These are phyloP conservation scores for Fraxinus quadrangulata DNA, from an alignment of 257 asterid species.

Conservation along the genomic window DNA sequence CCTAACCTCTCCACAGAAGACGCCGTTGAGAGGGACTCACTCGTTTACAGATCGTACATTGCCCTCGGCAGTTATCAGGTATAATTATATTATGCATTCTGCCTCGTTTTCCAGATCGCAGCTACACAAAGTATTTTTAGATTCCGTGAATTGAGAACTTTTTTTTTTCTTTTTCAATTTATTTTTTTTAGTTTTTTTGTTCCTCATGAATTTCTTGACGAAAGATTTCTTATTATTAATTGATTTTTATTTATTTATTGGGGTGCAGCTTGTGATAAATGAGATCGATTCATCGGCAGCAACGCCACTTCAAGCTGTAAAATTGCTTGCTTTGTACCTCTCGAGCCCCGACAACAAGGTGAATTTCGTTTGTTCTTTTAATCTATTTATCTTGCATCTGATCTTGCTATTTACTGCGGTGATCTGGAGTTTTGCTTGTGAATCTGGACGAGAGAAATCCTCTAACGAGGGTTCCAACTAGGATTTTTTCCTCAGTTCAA, in stretches of 20 bases:
- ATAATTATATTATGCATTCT: not conserved
- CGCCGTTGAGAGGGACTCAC: constrained; percentile 72
- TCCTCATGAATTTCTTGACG: not conserved
- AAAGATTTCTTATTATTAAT: not conserved
- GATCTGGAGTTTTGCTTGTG: not conserved
- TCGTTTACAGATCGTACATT: constrained; percentile 87
- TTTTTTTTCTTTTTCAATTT: constrained; percentile 5
- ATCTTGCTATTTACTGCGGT: not conserved
- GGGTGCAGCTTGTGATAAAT: constrained; percentile 71
- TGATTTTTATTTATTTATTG: constrained; percentile 4
- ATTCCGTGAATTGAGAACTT: constrained; percentile 20
- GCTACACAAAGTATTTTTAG: not conserved
- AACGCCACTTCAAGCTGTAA: constrained; percentile 96
- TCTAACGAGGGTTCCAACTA: constrained; percentile 1
- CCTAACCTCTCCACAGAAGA: constrained; percentile 84
- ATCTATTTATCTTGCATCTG: not conserved
- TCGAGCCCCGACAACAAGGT: constrained; percentile 77
- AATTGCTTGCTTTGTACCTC: constrained; percentile 81
- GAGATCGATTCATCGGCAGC: constrained; percentile 95
- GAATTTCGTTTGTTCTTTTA: not conserved
- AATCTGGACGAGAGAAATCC: constrained; percentile 25
- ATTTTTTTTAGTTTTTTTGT: not conserved
- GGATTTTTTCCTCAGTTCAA: not conserved
- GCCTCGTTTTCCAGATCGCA: constrained; percentile 28
- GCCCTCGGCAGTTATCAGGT: constrained; percentile 92